These are phyloP conservation scores for Cercospora nicotianae DNA, from an alignment of 2,329 filamentous ascomycete genomes.

Conservation along the genomic window DNA sequence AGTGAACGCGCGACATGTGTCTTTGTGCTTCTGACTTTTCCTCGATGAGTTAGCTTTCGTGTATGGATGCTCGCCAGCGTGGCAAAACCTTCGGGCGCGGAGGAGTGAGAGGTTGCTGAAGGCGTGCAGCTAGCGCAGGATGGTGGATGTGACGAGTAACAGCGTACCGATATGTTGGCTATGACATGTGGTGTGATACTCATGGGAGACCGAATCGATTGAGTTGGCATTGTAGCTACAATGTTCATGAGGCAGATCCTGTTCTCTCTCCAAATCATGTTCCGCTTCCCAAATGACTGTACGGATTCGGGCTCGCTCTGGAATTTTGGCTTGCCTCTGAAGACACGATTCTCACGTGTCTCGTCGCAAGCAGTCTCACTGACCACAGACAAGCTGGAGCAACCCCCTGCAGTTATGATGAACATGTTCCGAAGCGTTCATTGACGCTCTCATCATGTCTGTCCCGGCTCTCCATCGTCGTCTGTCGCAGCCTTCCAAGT, in stretches of 20 bases:
- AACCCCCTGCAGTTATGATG: neutral
- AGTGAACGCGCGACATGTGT: too few species aligned
- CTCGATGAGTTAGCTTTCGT: neutral
- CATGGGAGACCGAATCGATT: too few species aligned
- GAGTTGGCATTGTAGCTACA: neutral
- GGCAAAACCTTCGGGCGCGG: neutral
- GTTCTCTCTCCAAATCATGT: neutral
- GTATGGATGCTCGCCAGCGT: neutral
- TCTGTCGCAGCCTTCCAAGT: neutral
- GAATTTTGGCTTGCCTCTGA: neutral
- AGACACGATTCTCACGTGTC: neutral
- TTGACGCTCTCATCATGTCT: neutral
- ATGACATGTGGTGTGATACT: neutral
- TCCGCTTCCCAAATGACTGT: neutral
- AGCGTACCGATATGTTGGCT: neutral
- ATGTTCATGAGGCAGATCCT: neutral
- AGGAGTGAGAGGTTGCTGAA: neutral
- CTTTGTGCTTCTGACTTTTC: too few species aligned
- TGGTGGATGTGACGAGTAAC: neutral
- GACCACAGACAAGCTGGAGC: neutral
- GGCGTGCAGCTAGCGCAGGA: neutral
- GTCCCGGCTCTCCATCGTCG: neutral
- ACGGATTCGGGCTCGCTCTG: neutral
- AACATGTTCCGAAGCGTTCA: neutral
- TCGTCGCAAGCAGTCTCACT: too few species aligned